Evolutionary conservation across 768 basidiomycete genomes (phyloP), one percentile per base, ranked within the genome.

Genomic region (Trametes cingulata): DNA sequence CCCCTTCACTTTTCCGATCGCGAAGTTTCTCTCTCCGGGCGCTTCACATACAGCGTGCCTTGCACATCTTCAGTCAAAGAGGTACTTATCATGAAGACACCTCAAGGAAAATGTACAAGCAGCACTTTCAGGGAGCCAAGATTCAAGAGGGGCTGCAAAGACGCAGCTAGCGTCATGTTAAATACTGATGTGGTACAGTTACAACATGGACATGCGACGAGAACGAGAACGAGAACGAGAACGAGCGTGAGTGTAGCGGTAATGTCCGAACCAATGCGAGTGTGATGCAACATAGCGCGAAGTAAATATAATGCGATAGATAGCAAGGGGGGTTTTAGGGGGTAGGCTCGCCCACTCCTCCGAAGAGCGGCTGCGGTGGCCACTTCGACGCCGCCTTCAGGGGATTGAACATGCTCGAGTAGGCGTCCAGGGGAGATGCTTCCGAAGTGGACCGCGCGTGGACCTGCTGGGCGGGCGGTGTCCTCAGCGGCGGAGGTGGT

Each of bases 361-460:
- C 56, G 33, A 58, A 63, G n/a, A 58, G 61, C 13, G 61, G 61
- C 15, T 63, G 56, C 15, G 52, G 47, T 2, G 61, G 61, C 25
- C 41, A 58, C 12, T 47, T 45, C n/a, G 61, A 63, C 4, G 61
- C 61, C 14, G 56, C 56, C 40, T 58, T 58, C 15, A 63, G 25
- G 2, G 56, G 45, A 19, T 49, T 51, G 41, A 63, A 63, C 61
- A 63, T 42, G 27, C 56, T 63, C 40, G 61, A 63, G 41, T 63
- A 63, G 22, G 51, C 56, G 33, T 55, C 52, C 33, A 63, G 35
- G 17, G 61, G 56, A 12, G 53, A 55, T 24, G 41, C 43, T 25
- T 62, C 55, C 19, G 61, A 52, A 5, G 52, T 29, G 9, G 51
- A 55, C 13, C 50, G 58, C 14, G 58, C 35, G 13, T 60, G 56